A percentile compares a stretch with the other conserved stretches of the same genome.
Conservation (phyloP, 208 protist genomes). For the Trypanosoma conorhini region DNA sequence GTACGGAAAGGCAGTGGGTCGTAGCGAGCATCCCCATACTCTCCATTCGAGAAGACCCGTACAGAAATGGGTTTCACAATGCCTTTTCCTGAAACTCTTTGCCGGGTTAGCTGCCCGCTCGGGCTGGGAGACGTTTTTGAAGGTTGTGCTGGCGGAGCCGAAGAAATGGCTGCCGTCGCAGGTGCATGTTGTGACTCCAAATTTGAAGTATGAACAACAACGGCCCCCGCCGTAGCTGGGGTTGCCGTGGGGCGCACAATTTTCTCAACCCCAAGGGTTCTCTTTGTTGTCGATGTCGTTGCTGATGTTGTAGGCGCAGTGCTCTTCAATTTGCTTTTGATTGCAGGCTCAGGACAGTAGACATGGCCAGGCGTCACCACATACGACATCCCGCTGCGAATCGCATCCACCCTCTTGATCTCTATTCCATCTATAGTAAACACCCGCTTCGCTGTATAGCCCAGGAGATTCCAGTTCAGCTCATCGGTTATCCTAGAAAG, state of each 20-base stretch:
- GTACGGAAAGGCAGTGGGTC: conserved; percentile 65
- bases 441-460: conserved; percentile 45
- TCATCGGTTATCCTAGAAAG: conserved; percentile 45
- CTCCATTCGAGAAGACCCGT: conserved; percentile 86
- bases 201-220: background rate
- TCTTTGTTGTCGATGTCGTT: background rate
- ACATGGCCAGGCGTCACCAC: conserved; percentile 58
- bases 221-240: background rate
- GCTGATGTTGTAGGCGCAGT: background rate
- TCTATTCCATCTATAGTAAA: conserved; percentile 69
- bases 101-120: background rate
- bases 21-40: conserved; percentile 69
- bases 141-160: background rate
- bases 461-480: conserved; percentile 45
- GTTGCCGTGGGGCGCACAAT: background rate
- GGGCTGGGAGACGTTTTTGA: background rate
- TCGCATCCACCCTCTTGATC: conserved; percentile 38
- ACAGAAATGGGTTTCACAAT: conserved; percentile 61
- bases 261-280: background rate
- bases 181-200: background rate
- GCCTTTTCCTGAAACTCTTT: conserved; percentile 10
- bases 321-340: background rate
- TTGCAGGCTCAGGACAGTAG: conserved; percentile 25
- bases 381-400: conserved; percentile 49
- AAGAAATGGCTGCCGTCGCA: background rate